Base-by-base conservation (phyloP, 495 filamentous ascomycete species). In the Elaphomyces granulatus region DNA sequence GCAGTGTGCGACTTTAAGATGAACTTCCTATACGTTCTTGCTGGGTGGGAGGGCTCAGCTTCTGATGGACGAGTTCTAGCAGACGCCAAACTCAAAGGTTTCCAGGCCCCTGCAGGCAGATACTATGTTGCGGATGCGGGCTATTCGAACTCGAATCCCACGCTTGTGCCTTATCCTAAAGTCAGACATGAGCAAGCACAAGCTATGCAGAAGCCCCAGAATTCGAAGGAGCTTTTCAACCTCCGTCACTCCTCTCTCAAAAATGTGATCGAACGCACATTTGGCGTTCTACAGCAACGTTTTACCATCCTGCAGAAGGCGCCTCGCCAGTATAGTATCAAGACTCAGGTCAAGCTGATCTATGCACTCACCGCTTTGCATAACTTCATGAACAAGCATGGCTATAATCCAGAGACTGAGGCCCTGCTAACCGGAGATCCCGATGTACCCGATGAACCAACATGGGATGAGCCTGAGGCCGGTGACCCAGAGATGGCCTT, bases 321-420 rank as follows among this genome's bases (percentile, higher is more conserved):
- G 6, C 21, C 17, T 15, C 19, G 16, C 7, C n/a, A 28, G 6
- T 28, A 28, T 12, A 28, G 23, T 28, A 62, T 28, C 12, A 28
- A 28, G 23, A 28, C 23, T 28, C 23, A 12, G 23, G 23, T 28
- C 6, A 28, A 28, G 23, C 23, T 28, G 12, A 28, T 28, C 23
- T 28, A 28, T 28, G 23, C 23, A 28, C 23, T 28, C 12, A 28
- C 23, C 23, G 54, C 67, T 2, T 56, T 75, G 38, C 61, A 86
- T 52, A 66, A 63, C 1, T 63, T 87, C 2, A 87, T 87, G 82
- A 44, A 67, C 8, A 58, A 66, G 32, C 70, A 86, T 8, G 71
- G 71, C 1, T 87, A 87, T 58, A 42, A 55, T 8, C 49, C 23
- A 6, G 6, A 28, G 12, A 12, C 23, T 28, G 12, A 28, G 23